Evolutionary conservation across 2,329 filamentous ascomycete genomes (phyloP).

Genomic region (Aspergillus aculeatus): DNA sequence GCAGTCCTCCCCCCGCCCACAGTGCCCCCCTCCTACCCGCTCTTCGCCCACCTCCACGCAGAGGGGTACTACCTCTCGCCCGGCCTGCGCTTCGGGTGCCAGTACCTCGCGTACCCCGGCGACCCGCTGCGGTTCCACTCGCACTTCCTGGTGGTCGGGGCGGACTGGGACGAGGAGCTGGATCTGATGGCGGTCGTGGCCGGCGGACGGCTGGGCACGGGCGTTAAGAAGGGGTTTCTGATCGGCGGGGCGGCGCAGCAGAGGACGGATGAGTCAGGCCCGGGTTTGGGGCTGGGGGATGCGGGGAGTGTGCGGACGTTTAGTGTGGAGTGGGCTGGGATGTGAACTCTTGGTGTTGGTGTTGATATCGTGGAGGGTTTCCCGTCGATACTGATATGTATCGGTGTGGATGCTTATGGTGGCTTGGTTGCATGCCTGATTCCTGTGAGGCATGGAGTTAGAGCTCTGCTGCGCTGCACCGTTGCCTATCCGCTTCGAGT

Average conservation of each 20-base stretch:
- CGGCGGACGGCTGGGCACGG: slow-evolving; percentile 83
- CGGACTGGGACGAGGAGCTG: slow-evolving; percentile 85
- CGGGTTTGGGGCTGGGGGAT: slow-evolving; percentile 12
- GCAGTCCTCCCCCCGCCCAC: slow-evolving; percentile 30
- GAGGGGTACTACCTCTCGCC: slow-evolving; percentile 85
- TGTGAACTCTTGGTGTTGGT: slow-evolving; percentile 54
- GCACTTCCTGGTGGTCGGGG: slow-evolving; percentile 83
- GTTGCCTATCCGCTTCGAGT: too few species aligned
- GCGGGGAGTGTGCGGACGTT: slow-evolving; percentile 62
- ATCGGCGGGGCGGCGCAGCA: slow-evolving; percentile 65
- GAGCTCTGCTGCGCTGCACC: too few species aligned
- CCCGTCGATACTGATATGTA: not conserved
- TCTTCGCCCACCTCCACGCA: slow-evolving; percentile 78
- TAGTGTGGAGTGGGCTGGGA: slow-evolving; percentile 89
- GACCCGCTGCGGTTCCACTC: slow-evolving; percentile 94
- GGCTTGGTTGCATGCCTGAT: too few species aligned
- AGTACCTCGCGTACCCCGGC: slow-evolving; percentile 92
- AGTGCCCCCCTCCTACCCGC: slow-evolving; percentile 60
- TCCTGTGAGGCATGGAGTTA: too few species aligned
- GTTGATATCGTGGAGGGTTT: not conserved
- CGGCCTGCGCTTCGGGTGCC: slow-evolving; percentile 88
- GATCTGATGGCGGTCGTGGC: slow-evolving; percentile 80
- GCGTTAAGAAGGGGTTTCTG: slow-evolving; percentile 93
- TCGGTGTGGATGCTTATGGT: too few species aligned
- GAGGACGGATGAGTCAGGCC: slow-evolving; percentile 37